These are phyloP conservation scores for Tetrahymena thermophila DNA, from an alignment of 73 alveolate genomes.

Conservation along the genomic window DNA sequence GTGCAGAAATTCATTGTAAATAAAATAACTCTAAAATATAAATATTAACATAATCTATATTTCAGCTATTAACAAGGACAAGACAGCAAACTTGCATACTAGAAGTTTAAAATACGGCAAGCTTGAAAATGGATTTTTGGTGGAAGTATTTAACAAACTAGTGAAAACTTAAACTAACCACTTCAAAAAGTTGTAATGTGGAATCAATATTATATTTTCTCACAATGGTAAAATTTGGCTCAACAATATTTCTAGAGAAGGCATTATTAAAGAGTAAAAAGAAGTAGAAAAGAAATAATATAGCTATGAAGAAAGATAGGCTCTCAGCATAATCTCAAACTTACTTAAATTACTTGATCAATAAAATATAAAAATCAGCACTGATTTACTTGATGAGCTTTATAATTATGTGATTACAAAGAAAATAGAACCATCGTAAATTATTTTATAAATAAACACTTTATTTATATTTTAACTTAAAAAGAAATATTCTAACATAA, in stretches of 20 bases:
- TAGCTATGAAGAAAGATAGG: neutral
- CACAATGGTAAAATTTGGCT: neutral
- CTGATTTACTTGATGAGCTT: neutral
- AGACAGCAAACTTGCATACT: constrained; percentile 45
- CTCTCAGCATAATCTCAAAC: neutral
- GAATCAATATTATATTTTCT: neutral
- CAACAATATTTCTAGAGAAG: neutral
- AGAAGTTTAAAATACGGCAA: constrained; percentile 48
- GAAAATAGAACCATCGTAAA: neutral
- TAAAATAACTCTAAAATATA: neutral
- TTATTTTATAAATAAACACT: neutral
- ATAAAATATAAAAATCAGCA: neutral
- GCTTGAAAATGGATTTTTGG: constrained; percentile 45
- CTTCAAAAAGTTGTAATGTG: neutral
- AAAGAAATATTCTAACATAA: neutral
- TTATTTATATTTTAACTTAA: neutral
- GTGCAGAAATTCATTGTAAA: constrained; percentile 45
- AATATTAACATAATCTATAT: neutral
- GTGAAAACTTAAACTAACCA: neutral
- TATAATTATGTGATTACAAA: neutral
- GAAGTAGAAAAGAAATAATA: neutral
- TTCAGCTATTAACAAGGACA: constrained; percentile 41
- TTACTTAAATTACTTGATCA: neutral
- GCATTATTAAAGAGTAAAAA: neutral
- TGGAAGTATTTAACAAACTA: neutral